These are phyloP conservation scores for Mucor racemosus DNA, from an alignment of 371 early-diverging fungal genomes.

Conservation along the genomic window DNA sequence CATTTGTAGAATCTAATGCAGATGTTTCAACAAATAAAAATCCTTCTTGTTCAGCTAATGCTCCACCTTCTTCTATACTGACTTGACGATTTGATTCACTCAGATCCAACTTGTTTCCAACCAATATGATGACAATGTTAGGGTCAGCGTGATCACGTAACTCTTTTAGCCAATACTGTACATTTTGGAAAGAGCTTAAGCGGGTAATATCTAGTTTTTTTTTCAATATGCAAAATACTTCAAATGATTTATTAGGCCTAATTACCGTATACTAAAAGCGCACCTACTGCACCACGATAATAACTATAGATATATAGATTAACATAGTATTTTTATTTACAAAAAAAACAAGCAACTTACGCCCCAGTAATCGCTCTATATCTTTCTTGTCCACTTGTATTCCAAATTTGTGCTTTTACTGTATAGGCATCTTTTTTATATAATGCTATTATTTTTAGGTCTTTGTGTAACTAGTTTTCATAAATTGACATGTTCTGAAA, in stretches of 20 bases:
- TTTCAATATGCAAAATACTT: too few species aligned
- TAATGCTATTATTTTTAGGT: not conserved
- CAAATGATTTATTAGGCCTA: constrained; percentile 55
- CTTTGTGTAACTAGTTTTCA: constrained; percentile 93
- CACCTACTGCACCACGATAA: constrained; percentile 52
- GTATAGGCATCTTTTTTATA: constrained; percentile 33
- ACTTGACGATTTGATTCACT: constrained; percentile 70
- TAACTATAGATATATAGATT: constrained; percentile 16
- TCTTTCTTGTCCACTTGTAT: constrained; percentile 83
- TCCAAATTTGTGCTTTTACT: constrained; percentile 89
- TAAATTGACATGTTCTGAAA: constrained; percentile 87
- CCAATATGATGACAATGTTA: constrained; percentile 89
- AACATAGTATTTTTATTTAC: not conserved
- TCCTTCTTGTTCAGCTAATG: constrained; percentile 79
- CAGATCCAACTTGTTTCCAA: constrained; percentile 99
- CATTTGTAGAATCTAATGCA: constrained; percentile 88
- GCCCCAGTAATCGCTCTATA: constrained; percentile 74
- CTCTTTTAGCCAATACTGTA: constrained; percentile 95
- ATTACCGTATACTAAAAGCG: constrained; percentile 49
- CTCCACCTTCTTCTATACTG: constrained; percentile 73
- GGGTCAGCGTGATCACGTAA: constrained; percentile 96
- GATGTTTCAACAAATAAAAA: constrained; percentile 89
- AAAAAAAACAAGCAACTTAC: too few species aligned
- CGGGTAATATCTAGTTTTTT: constrained; percentile 85
- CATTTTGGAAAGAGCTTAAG: constrained; percentile 89